Percentiles rank a stretch among this genome's conserved stretches.
These are phyloP conservation scores for Termitomyces bulborhizus DNA, from an alignment of 768 basidiomycete species.

Conservation along the genomic window DNA sequence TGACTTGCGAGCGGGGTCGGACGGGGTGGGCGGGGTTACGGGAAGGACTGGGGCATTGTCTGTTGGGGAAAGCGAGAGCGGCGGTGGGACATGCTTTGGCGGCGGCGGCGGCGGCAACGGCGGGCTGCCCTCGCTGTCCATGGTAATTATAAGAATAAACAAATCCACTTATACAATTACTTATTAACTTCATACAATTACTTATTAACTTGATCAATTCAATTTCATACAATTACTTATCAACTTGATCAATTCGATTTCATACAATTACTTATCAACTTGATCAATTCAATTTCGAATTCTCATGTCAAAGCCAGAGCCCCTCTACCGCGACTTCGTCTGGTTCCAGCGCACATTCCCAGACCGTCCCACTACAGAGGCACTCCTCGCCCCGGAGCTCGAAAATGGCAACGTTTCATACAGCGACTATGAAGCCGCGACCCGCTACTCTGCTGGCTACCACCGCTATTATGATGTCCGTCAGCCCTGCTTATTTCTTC, in stretches of 20 bases:
- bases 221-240: too few species aligned
- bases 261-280: too few species aligned
- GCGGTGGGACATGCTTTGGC: slow-evolving; percentile 1
- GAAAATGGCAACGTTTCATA: slow-evolving; percentile 42
- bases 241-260: too few species aligned
- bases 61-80: slow-evolving; percentile 4
- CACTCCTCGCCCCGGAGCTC: slow-evolving; percentile 47
- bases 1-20: slow-evolving; percentile 37
- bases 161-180: not conserved
- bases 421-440: slow-evolving; percentile 52
- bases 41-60: slow-evolving; percentile 16
- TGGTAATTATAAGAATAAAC: slow-evolving; percentile 4
- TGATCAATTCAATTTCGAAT: not conserved
- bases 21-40: slow-evolving; percentile 28
- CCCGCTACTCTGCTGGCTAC: slow-evolving; percentile 46
- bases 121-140: slow-evolving; percentile 4
- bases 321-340: slow-evolving; percentile 23
- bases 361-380: slow-evolving; percentile 31
- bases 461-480: slow-evolving; percentile 33
- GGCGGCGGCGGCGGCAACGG: not conserved
- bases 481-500: not conserved
- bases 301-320: not conserved
- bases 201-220: too few species aligned
- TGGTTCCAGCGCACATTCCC: slow-evolving; percentile 41
- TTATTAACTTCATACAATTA: too few species aligned